These are phyloP conservation scores for Linum usitatissimum DNA, from an alignment of 345 rosid genomes.

Conservation along the genomic window DNA sequence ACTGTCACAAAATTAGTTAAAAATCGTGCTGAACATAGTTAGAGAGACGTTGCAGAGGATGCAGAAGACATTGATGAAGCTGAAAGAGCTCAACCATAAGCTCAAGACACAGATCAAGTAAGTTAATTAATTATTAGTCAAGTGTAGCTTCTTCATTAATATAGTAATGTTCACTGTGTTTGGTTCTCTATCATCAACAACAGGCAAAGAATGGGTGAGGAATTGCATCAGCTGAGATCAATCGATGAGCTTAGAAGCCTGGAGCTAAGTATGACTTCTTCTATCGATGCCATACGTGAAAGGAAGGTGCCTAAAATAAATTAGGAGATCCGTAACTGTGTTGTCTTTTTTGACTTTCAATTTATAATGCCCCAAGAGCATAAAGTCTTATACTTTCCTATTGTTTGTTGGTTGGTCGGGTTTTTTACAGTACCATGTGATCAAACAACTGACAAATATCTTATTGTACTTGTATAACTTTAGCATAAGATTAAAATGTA, in stretches of 20 bases:
- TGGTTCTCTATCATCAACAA: background rate
- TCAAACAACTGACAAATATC: conserved; percentile 38
- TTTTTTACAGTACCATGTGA: conserved; percentile 31
- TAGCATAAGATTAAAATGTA: no score
- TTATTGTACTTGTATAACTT: no score
- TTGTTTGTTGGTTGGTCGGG: background rate
- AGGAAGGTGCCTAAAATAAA: no score
- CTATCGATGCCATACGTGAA: conserved; percentile 27
- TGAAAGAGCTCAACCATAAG: conserved; percentile 38
- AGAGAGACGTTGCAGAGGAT: conserved; percentile 32
- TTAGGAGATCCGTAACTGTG: no score
- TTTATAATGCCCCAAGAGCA: no score
- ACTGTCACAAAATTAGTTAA: no score
- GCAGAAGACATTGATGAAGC: conserved; percentile 39
- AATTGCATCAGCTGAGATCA: conserved; percentile 27
- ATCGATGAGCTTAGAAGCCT: conserved; percentile 32
- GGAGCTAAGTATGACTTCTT: conserved; percentile 28
- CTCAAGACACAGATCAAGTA: conserved; percentile 44
- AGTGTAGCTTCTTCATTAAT: background rate
- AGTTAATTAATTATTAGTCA: background rate
- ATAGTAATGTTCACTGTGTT: background rate
- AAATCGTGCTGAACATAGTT: background rate
- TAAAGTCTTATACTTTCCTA: background rate
- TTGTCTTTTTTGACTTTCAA: background rate
- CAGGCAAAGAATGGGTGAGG: conserved; percentile 52